Evolutionary conservation across 192 early-diverging fungal species (phyloP).

Genomic region (Coemansia sp.): DNA sequence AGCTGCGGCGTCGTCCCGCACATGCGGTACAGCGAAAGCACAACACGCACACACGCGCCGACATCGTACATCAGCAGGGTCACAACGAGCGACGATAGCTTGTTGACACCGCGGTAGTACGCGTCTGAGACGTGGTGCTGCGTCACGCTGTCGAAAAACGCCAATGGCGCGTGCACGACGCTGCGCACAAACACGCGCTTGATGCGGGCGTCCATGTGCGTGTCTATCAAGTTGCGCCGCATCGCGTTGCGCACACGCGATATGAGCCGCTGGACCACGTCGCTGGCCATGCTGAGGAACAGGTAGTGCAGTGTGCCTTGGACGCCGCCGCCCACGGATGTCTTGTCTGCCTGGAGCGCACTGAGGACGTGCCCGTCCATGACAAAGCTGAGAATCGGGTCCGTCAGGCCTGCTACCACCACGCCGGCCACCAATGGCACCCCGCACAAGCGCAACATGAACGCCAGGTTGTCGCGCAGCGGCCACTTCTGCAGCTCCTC

Average conservation of each 20-base stretch:
- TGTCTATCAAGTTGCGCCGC: slow-evolving; percentile 1
- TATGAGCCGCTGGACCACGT: background rate
- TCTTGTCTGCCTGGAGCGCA: slow-evolving; percentile 14
- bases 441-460: background rate
- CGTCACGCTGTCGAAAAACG: slow-evolving; percentile 34
- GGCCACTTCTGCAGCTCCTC: slow-evolving; percentile 26
- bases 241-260: slow-evolving; percentile 1
- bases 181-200: slow-evolving; percentile 18
- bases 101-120: slow-evolving; percentile 11
- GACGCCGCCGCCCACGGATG: background rate
- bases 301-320: slow-evolving; percentile 18
- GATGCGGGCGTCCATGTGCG: slow-evolving; percentile 12
- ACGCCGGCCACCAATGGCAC: background rate
- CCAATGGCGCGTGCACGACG: slow-evolving; percentile 30
- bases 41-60: background rate
- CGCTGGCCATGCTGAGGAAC: slow-evolving; percentile 19
- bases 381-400: slow-evolving; percentile 15
- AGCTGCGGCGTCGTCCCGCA: slow-evolving; percentile 16
- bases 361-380: slow-evolving; percentile 23
- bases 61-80: slow-evolving; percentile 15
- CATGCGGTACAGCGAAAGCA: slow-evolving; percentile 24
- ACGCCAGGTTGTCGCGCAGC: background rate
- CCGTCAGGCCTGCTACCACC: background rate
- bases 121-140: slow-evolving; percentile 13
- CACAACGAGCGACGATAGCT: slow-evolving; percentile 7